Conservation (phyloP, 2,329 filamentous ascomycete species). For the Echinosphaeria canescens region DNA sequence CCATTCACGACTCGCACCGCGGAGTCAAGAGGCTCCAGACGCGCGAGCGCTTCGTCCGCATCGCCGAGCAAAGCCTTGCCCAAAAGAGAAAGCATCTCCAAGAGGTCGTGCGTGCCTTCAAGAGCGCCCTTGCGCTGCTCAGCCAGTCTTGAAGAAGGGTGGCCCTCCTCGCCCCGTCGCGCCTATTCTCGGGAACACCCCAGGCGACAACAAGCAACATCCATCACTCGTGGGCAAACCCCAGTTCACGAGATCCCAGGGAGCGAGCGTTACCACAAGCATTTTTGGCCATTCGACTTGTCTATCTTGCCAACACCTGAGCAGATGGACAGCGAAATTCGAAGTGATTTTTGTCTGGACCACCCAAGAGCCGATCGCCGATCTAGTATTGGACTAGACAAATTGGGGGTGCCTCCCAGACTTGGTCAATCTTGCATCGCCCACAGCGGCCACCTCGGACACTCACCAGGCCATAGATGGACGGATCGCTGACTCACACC, state of each 20-base stretch:
- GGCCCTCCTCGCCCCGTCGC: too few species aligned
- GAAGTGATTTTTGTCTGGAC: too few species aligned
- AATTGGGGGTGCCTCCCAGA: too few species aligned
- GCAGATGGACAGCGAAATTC: neutral
- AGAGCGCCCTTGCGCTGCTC: conserved; percentile 35
- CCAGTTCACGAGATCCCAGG: neutral
- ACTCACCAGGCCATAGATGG: too few species aligned
- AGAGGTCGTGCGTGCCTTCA: conserved; percentile 39
- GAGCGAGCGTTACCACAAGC: neutral
- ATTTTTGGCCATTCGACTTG: neutral
- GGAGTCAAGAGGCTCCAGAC: conserved; percentile 65
- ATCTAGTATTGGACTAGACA: too few species aligned
- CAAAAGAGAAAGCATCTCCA: conserved; percentile 54
- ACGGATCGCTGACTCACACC: too few species aligned
- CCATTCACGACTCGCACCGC: conserved; percentile 52
- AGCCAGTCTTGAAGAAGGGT: conserved; percentile 14
- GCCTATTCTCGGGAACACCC: too few species aligned
- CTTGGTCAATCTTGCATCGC: too few species aligned
- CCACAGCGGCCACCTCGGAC: too few species aligned
- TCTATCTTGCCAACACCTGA: neutral
- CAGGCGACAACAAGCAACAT: too few species aligned
- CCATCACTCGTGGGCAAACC: neutral
- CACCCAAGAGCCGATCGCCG: too few species aligned
- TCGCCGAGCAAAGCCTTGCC: conserved; percentile 49
- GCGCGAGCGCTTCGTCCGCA: conserved; percentile 51